phyloP scores from a whole-genome alignment of 306 rosid species.

The Begonia fuchsioides region DNA sequence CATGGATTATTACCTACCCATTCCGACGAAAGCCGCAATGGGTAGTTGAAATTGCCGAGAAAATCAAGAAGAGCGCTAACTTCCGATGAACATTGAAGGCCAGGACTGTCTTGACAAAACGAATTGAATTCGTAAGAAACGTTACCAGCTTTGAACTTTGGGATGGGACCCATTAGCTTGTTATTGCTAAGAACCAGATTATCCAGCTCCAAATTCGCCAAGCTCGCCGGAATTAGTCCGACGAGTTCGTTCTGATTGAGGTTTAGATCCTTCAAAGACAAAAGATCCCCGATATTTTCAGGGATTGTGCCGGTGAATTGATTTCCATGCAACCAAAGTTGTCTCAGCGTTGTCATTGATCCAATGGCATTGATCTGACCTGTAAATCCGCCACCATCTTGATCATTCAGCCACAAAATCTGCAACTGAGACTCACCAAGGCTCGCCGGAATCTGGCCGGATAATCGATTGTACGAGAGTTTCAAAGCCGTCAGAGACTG shows the following conservation, averaged over 20 bases:
- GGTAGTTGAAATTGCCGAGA: slow-evolving; percentile 42
- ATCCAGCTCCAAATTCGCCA: slow-evolving; percentile 48
- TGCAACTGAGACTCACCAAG: slow-evolving; percentile 47
- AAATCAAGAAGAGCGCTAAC: slow-evolving; percentile 47
- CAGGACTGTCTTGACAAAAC: slow-evolving; percentile 53
- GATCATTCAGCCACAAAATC: slow-evolving; percentile 73
- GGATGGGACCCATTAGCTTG: slow-evolving; percentile 60
- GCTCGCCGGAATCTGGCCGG: slow-evolving; percentile 40
- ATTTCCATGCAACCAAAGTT: slow-evolving; percentile 81
- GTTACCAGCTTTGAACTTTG: slow-evolving; percentile 41
- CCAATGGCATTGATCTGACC: slow-evolving; percentile 50
- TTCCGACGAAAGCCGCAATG: slow-evolving; percentile 34
- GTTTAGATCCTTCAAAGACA: slow-evolving; percentile 56
- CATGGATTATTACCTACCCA: slow-evolving; percentile 81
- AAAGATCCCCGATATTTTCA: slow-evolving; percentile 35
- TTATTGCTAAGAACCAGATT: slow-evolving; percentile 53
- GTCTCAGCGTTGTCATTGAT: slow-evolving; percentile 44
- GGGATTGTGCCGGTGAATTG: slow-evolving; percentile 54
- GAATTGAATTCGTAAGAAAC: slow-evolving; percentile 33
- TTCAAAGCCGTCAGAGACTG: slow-evolving; percentile 44
- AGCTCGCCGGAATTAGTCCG: slow-evolving; percentile 42
- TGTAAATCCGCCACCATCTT: slow-evolving; percentile 37
- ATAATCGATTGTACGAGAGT: slow-evolving; percentile 40
- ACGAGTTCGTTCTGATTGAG: slow-evolving; percentile 53
- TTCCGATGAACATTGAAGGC: slow-evolving; percentile 42